phyloP scores from a whole-genome alignment of 306 rosid genomes.

The Acacia acuminata region DNA sequence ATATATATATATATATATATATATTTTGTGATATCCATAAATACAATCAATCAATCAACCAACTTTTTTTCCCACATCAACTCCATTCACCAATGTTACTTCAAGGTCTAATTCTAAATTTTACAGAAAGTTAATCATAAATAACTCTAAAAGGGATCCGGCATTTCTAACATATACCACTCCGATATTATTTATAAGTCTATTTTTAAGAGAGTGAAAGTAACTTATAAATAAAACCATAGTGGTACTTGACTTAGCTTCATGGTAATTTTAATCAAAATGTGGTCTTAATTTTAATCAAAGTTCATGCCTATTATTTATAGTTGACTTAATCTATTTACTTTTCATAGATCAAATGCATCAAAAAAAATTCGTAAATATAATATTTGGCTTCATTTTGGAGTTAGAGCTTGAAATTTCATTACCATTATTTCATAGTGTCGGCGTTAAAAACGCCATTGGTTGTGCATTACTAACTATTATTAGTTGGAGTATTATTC shows the following conservation, averaged over 20 bases:
- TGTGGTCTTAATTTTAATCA: too few relatives aligned
- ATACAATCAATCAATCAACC: not conserved
- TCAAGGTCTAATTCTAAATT: not conserved
- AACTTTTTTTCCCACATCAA: not conserved
- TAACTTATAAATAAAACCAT: too few relatives aligned
- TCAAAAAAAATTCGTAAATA: not conserved
- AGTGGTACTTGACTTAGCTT: too few relatives aligned
- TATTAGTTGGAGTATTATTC: slow-evolving; percentile 2
- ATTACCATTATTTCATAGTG: slow-evolving; percentile 6
- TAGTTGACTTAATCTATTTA: not conserved
- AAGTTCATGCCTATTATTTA: not conserved
- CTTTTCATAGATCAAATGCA: not conserved
- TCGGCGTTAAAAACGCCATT: slow-evolving; percentile 31
- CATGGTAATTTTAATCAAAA: too few relatives aligned
- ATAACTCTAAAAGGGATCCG: not conserved
- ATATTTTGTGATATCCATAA: slow-evolving; percentile 10
- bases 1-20: too few relatives aligned
- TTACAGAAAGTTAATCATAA: not conserved
- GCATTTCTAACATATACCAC: not conserved
- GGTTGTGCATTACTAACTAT: slow-evolving; percentile 20
- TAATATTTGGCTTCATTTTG: not conserved
- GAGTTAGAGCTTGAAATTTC: not conserved
- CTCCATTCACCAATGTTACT: not conserved
- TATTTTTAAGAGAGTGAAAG: too few relatives aligned
- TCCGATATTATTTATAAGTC: too few relatives aligned